Base-by-base conservation (phyloP, 768 basidiomycete genomes). In the Panaeolus cyanescens region DNA sequence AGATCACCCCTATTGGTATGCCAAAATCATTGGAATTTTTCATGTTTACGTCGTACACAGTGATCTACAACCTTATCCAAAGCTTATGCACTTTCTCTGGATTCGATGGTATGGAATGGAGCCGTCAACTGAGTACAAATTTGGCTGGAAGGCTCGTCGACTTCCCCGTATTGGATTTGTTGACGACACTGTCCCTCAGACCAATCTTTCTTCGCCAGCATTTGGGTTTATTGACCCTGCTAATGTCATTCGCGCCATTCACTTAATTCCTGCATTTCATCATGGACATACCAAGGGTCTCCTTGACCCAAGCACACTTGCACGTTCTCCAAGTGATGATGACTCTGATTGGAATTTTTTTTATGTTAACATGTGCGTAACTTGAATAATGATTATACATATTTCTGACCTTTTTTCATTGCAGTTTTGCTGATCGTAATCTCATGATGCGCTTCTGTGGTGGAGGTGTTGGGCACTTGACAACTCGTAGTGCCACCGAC, bases 161-260 rank as follows among this genome's bases (percentile, higher is more conserved):
- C 67, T 82, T 0, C 78, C 72, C 19, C 61, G 71, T 0, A 39
- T 84, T 20, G 72, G 71, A 0, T 84, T 80, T 56, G 59, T 82
- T 0, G 62, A 71, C 2, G 55, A 66, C 2, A 56, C 66, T 0
- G 71, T 74, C 17, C 33, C 57, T 0, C n/a, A n/a, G 65, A 66
- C 1, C 37, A 13, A 13, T n/a, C 9, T 39, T 9, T 13, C 37
- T 17, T 53, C 58, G 30, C 50, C 58, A 8, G 69, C 76, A 6
- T 83, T 81, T 55, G 74, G 80, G 0, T 84, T 84, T 34, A 20
- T 83, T 0, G 68, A 83, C 59, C 80, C 80, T 0, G 57, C 62
- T 5, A 57, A 67, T 0, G 70, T 83, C 13, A 69, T 83, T 19
- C 60, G 74, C 0, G 74, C 67, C 0, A 65, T 65, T 0, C 79